Conservation (phyloP, 768 basidiomycete species). For the Cystoderma amianthinum region DNA sequence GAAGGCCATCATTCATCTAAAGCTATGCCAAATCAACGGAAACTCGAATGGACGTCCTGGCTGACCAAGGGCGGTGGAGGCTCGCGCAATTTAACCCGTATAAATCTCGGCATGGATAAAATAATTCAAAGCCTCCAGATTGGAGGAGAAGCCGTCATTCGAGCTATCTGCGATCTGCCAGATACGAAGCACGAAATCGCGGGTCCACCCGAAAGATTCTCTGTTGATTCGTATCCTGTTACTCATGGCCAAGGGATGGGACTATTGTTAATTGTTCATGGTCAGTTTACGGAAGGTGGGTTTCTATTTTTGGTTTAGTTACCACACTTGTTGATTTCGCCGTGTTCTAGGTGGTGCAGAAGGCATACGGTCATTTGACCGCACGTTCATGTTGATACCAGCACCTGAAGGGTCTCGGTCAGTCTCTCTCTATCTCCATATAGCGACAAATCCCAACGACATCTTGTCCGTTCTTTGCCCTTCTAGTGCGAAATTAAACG, state of each 20-base stretch:
- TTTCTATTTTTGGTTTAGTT: conserved; percentile 7
- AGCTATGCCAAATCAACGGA: conserved; percentile 76
- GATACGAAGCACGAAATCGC: conserved; percentile 77
- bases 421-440: conserved; percentile 23
- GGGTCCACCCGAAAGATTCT: conserved; percentile 76
- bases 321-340: not conserved
- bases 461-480: conserved; percentile 1
- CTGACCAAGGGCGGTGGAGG: conserved; percentile 43
- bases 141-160: conserved; percentile 58
- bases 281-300: conserved; percentile 87
- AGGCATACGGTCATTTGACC: conserved; percentile 88
- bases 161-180: conserved; percentile 60
- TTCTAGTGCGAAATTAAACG: conserved; percentile 63
- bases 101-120: conserved; percentile 56
- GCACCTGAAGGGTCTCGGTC: conserved; percentile 80
- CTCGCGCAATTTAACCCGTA: conserved; percentile 72
- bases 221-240: conserved; percentile 80
- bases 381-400: conserved; percentile 82
- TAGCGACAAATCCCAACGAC: conserved; percentile 1
- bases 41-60: conserved; percentile 76
- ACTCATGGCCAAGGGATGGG: conserved; percentile 52
- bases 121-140: conserved; percentile 63
- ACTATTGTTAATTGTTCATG: conserved; percentile 75
- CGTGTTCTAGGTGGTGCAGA: conserved; percentile 30
- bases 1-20: conserved; percentile 57